Percentiles rank a stretch among this genome's conserved stretches.
Conservation (phyloP, 805 yeast genomes). For the Pichia kluyveri region DNA sequence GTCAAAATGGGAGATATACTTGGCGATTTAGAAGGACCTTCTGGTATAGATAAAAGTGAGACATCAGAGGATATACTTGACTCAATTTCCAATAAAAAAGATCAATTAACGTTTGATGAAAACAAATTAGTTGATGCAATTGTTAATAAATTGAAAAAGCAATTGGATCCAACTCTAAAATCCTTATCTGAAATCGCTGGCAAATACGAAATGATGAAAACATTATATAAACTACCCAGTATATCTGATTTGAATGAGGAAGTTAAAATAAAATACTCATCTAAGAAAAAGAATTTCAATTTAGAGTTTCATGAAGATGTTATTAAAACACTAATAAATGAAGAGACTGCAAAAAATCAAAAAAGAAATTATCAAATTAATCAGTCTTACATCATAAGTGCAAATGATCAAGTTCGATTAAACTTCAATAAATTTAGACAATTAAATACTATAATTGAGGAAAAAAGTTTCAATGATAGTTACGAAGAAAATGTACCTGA, state of each 20-base stretch:
- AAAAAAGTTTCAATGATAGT: not conserved
- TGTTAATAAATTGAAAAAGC: slow-evolving; percentile 13
- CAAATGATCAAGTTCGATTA: slow-evolving; percentile 7
- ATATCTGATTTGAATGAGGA: slow-evolving; percentile 16
- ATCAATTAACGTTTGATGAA: not conserved
- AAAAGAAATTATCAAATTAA: not conserved
- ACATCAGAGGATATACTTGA: not conserved
- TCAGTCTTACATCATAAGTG: not conserved
- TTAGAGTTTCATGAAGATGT: slow-evolving; percentile 9
- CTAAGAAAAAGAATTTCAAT: slow-evolving; percentile 5
- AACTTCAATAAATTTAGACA: slow-evolving; percentile 10
- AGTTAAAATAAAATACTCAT: not conserved
- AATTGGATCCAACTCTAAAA: slow-evolving; percentile 18
- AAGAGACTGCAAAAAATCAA: slow-evolving; percentile 1
- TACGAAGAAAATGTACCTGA: not conserved
- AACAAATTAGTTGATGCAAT: slow-evolving; percentile 5
- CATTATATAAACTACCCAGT: slow-evolving; percentile 21
- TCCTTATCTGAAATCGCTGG: slow-evolving; percentile 12
- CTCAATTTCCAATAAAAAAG: not conserved
- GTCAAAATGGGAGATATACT: slow-evolving; percentile 1
- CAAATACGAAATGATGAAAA: slow-evolving; percentile 19
- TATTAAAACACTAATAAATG: slow-evolving; percentile 3
- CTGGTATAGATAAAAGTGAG: too few relatives aligned
- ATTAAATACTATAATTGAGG: slow-evolving; percentile 10
- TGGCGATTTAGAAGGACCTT: not conserved